Evolutionary conservation across 2,329 filamentous ascomycete species (phyloP), one percentile per base, ranked within the genome.

Genomic region (Paraconiothyrium sp.): DNA sequence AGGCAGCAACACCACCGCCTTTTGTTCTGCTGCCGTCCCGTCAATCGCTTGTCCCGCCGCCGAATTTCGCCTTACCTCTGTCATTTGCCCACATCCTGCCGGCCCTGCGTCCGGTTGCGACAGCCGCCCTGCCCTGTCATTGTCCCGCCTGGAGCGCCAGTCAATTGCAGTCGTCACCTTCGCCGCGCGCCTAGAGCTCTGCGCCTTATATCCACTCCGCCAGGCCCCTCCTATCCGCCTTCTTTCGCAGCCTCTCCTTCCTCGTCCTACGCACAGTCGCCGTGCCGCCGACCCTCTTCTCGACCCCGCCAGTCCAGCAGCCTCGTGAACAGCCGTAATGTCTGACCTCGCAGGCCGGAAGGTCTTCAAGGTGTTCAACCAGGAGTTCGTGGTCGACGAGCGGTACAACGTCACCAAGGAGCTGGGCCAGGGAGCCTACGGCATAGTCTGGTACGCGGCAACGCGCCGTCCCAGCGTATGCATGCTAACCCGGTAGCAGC

Each of bases 381-480:
- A 99, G 79, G 95, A 99, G 84, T 99, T 99, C 79, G 90, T 97
- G 72, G 95, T 98, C 76, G 95, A 98, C 79, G 94, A 98, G 82
- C 90, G 94, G 74, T 99, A 99, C 84, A 97, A 92, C 68, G 95
- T 99, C 68, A 98, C 94, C 69, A 99, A 99, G 86, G 95, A 99
- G 85, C 86, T 99, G 58, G 95, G 95, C 49, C 95, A 99, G 81
- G 95, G 95, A 76, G 95, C 95, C 75, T 99, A 99, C 78, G 95
- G 95, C 78, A 98, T 99, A 76, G 95, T 99, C 77, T 99, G 95
- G 93, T 97, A 87, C 87, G 70, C 54, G 55, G 51, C 58, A 54
- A 37, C 54, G 39, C 59, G 5, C 54, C 44, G 20, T 57, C 43
- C 32, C 55, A 43, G 56, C 55, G 30, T 41, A 32, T 34, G 51